Base-by-base conservation (phyloP, 169 alveolate genomes). In the Cryptosporidium ubiquitum region DNA sequence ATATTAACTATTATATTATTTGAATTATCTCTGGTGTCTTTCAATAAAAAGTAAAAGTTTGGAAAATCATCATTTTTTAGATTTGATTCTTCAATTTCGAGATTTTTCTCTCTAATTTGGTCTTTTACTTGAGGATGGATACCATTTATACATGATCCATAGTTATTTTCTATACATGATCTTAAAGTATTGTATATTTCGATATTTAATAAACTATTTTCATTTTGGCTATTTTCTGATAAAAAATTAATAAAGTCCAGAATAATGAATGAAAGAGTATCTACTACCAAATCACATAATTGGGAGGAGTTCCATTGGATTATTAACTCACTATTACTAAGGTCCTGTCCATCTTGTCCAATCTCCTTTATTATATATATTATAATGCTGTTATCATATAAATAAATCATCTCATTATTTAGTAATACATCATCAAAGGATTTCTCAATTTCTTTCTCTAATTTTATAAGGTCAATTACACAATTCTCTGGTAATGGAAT, bases 221-320 rank as follows among this genome's bases (percentile, higher is more conserved):
- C 49, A 14, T 37, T 49, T 26, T 26, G 71, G 6, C n/a, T 35
- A 37, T 79, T 61, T 16, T 58, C 52, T 14, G 71, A 40, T 20
- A 47, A 16, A 42, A 35, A 47, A 42, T 23, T 18, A 61, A 79
- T 79, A 40, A 39, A 64, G 49, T 79, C 89, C 20, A 79, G 49
- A 47, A 79, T 79, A 1, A 79, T 61, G 23, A 79, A 79, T 44
- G 89, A 79, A n/a, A 79, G 61, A 26, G 89, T 42, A 64, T 79
- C 89, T 12, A 64, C 89, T 37, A 79, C 74, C 51, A 79, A 31
- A 44, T 79, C 89, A 18, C 52, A 26, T 16, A 58, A 26, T 23
- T 58, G 68, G 18, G 79, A 61, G 12, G 89, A 79, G 44, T 61
- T 26, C 89, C 89, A 79, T 29, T 79, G 69, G 20, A 79, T 79